These are phyloP conservation scores for Sabuloglossum arenarium DNA, from an alignment of 495 filamentous ascomycete species.

Conservation along the genomic window DNA sequence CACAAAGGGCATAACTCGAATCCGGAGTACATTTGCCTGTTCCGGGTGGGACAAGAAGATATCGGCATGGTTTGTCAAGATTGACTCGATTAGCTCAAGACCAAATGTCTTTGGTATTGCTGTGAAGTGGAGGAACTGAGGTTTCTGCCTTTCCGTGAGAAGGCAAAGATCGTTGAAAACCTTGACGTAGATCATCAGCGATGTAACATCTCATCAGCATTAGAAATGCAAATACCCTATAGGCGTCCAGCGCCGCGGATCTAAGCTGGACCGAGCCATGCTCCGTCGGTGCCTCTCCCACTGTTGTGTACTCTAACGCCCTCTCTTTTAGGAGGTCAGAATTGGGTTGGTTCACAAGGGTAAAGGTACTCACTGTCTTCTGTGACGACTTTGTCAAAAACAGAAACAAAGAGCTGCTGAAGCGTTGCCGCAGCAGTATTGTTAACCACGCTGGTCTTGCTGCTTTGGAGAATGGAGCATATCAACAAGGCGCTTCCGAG, in stretches of 20 bases:
- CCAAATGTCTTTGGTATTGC: constrained; percentile 62
- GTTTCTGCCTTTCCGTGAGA: constrained; percentile 60
- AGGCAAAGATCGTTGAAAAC: constrained; percentile 82
- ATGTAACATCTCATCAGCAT: neutral
- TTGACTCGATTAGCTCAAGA: constrained; percentile 76
- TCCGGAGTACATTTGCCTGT: constrained; percentile 56
- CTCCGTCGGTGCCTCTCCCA: constrained; percentile 40
- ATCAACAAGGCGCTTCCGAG: constrained; percentile 67
- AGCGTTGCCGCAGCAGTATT: constrained; percentile 88
- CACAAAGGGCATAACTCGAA: constrained; percentile 63
- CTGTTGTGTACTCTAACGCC: constrained; percentile 26
- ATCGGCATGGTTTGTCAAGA: constrained; percentile 61
- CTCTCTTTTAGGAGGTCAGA: constrained; percentile 15
- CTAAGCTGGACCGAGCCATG: constrained; percentile 42
- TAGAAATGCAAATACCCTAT: constrained; percentile 27
- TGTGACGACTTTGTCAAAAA: constrained; percentile 71
- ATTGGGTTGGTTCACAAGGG: neutral
- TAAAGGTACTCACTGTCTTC: constrained; percentile 49
- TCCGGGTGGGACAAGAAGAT: constrained; percentile 65
- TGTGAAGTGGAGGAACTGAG: constrained; percentile 57
- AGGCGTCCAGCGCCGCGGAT: constrained; percentile 68
- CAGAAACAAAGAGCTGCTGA: constrained; percentile 77
- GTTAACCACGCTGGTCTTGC: constrained; percentile 79
- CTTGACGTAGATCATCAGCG: constrained; percentile 18
- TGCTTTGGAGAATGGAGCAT: constrained; percentile 72